Evolutionary conservation across 805 yeast species (phyloP).

Genomic region (Metschnikowia colocasiae): DNA sequence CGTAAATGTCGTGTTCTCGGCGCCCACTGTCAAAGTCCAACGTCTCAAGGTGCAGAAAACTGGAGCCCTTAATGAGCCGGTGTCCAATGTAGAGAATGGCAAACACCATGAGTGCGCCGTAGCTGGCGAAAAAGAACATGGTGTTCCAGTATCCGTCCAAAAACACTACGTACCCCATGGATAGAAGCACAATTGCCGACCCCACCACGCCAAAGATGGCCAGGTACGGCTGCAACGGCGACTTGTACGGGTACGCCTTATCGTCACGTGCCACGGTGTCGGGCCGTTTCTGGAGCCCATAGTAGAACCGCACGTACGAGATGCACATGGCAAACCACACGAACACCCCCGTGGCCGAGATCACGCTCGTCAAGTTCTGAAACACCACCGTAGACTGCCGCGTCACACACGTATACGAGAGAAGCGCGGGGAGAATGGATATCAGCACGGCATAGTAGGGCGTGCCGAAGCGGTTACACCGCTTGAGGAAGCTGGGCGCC

Average conservation of each 20-base stretch:
- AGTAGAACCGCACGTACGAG: conserved; percentile 60
- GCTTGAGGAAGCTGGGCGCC: conserved; percentile 58
- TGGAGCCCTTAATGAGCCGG: conserved; percentile 57
- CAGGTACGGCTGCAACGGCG: conserved; percentile 66
- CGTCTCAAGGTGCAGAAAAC: conserved; percentile 64
- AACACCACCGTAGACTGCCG: conserved; percentile 59
- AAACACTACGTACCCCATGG: conserved; percentile 64
- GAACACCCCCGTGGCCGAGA: conserved; percentile 70
- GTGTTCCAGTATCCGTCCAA: conserved; percentile 55
- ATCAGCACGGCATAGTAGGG: conserved; percentile 69
- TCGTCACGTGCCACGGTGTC: conserved; percentile 64
- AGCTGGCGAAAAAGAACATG: conserved; percentile 59
- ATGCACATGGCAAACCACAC: conserved; percentile 77
- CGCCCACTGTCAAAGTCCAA: conserved; percentile 81
- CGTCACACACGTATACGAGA: conserved; percentile 59
- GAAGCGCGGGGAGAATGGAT: conserved; percentile 56
- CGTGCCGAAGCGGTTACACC: conserved; percentile 62
- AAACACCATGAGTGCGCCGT: conserved; percentile 58
- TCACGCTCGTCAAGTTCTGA: conserved; percentile 60
- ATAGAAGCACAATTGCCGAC: conserved; percentile 45
- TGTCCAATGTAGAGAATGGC: conserved; percentile 49
- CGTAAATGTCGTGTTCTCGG: conserved; percentile 73
- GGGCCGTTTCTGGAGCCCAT: conserved; percentile 56
- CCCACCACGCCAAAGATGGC: conserved; percentile 63
- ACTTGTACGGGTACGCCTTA: conserved; percentile 61